Conservation (phyloP, 352 stramenopile species). For the Phytophthora idaei region DNA sequence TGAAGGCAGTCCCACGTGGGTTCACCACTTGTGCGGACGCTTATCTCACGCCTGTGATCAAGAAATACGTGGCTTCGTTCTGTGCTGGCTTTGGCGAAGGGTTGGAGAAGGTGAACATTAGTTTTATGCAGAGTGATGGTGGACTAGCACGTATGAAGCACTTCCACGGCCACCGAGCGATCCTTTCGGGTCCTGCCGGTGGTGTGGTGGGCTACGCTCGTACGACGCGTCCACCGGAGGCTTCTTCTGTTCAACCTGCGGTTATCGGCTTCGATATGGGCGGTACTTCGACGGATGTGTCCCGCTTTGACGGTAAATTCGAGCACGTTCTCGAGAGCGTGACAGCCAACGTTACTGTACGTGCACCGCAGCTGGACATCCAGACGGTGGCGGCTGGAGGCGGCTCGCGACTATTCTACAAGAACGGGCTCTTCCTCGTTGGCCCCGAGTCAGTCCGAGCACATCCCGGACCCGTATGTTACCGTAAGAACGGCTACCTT, state of each 20-base stretch:
- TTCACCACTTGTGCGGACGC: conserved; percentile 97
- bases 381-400: conserved; percentile 98
- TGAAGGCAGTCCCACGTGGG: conserved; percentile 96
- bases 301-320: conserved; percentile 95
- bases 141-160: conserved; percentile 95
- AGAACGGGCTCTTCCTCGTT: conserved; percentile 97
- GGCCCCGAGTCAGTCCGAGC: conserved; percentile 97
- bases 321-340: conserved; percentile 99
- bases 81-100: conserved; percentile 94
- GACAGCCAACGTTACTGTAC: conserved; percentile 97
- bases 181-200: conserved; percentile 94
- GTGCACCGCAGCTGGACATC: conserved; percentile 98
- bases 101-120: conserved; percentile 92
- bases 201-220: conserved; percentile 98
- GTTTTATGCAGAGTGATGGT: conserved; percentile 99
- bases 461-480: conserved; percentile 96
- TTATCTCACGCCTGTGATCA: conserved; percentile 99
- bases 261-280: conserved; percentile 99
- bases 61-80: conserved; percentile 97
- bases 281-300: conserved; percentile 98
- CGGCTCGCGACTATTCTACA: conserved; percentile 96
- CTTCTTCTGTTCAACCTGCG: conserved; percentile 30
- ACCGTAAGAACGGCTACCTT: conserved; percentile 96
- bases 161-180: conserved; percentile 93
- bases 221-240: conserved; percentile 77